Base-by-base conservation (phyloP, 371 early-diverging fungal species). In the Apophysomyces ossiformis region DNA sequence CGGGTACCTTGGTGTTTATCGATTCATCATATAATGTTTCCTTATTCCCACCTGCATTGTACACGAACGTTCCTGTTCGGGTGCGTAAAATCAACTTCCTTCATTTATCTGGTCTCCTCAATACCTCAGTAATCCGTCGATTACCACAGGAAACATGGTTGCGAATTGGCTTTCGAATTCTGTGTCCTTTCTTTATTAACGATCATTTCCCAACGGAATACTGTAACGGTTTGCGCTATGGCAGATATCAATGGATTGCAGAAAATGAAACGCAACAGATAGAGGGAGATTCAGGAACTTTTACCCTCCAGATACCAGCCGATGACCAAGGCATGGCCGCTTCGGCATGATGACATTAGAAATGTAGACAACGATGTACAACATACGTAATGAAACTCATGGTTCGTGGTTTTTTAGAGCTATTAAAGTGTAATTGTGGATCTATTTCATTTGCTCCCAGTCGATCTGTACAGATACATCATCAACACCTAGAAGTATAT, bases 151-250 rank as follows among this genome's bases (percentile, higher is more conserved):
- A 87, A 64, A 74, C 81, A 0, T 69, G 76, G 56, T 61, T 81
- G 0, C 84, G 85, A 15, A 74, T 87, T 37, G 36, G 80, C 6
- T 84, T 84, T 46, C 79, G 87, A 16, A 60, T 87, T 12, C 18
- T 84, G 2, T 67, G 82, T 12, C 87, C 87, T 0, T 87, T 84
- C 66, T 84, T 87, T 61, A 47, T 87, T 59, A 85, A 85, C 37
- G 87, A 87, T 58, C 87, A 87, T 67, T 87, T 87, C 45, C 82
- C 84, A 0, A 73, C 79, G 13, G 84, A 83, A 37, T 87, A 87
- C 60, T 77, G 80, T 63, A 78, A 75, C 54, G 76, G 79, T 2
- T 50, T 86, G 1, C 70, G 79, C 0, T 72, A 71, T 21, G 83
- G 81, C 21, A 71, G 69, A 56, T 72, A 81, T 18, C 70, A 77